A percentile compares a stretch with the other conserved stretches of the same genome.
Conservation (phyloP, 2,329 filamentous ascomycete species). For the Nannizziopsis barbatae region DNA sequence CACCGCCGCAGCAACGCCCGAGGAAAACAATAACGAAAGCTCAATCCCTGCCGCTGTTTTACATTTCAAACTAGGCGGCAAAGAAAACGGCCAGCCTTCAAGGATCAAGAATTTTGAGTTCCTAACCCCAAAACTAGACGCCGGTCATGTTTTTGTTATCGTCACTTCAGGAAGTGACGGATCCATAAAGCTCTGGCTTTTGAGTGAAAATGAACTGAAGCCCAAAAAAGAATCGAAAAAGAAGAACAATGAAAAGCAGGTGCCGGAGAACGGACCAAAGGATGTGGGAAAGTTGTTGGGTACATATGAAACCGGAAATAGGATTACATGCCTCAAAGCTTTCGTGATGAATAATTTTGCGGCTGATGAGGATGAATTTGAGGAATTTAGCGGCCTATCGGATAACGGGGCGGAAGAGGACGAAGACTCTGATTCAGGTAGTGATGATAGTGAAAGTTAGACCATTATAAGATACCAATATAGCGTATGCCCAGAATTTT, state of each 20-base stretch:
- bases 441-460: slow-evolving; percentile 1
- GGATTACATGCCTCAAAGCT: slow-evolving; percentile 77
- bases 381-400: slow-evolving; percentile 41
- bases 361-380: slow-evolving; percentile 47
- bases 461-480: too few species aligned
- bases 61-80: slow-evolving; percentile 69
- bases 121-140: slow-evolving; percentile 33
- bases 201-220: slow-evolving; percentile 33
- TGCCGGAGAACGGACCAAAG: slow-evolving; percentile 13
- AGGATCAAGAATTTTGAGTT: slow-evolving; percentile 85
- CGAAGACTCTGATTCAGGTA: slow-evolving; percentile 18
- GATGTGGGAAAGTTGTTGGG: slow-evolving; percentile 59
- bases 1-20: slow-evolving; percentile 20
- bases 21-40: slow-evolving; percentile 35
- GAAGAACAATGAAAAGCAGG: slow-evolving; percentile 15
- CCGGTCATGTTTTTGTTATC: slow-evolving; percentile 42
- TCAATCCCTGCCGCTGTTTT: slow-evolving; percentile 49
- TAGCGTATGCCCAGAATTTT: too few species aligned
- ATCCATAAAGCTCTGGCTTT: slow-evolving; percentile 63
- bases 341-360: slow-evolving; percentile 66
- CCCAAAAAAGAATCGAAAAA: slow-evolving; percentile 14
- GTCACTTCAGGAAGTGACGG: slow-evolving; percentile 78
- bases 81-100: slow-evolving; percentile 51
- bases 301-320: slow-evolving; percentile 70
- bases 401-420: slow-evolving; percentile 19